Evolutionary conservation across 108 stramenopile genomes (phyloP).

Genomic region (Pseudonitzschia pungens): DNA sequence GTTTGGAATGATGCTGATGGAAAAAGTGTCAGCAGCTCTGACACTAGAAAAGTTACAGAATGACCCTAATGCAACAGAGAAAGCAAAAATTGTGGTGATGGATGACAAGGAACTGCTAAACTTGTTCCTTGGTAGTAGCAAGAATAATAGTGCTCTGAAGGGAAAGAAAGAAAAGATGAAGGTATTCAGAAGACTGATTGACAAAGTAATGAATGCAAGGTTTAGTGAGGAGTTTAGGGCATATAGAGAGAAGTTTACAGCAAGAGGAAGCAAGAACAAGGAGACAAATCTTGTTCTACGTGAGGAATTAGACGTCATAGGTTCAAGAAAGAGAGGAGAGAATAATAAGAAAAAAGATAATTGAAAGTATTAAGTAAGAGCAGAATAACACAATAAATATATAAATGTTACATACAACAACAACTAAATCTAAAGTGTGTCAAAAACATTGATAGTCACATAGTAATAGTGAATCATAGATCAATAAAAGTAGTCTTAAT

Average conservation of each 20-base stretch:
- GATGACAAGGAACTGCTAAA: neutral
- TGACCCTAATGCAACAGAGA: neutral
- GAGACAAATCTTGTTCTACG: neutral
- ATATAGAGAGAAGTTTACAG: neutral
- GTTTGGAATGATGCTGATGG: neutral
- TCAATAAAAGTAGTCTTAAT: too few relatives aligned
- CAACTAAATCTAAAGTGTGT: too few relatives aligned
- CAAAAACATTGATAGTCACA: too few relatives aligned
- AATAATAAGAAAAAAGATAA: too few relatives aligned
- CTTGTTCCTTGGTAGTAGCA: neutral
- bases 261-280: neutral
- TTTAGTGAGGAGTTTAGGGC: conserved; percentile 3
- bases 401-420: too few relatives aligned
- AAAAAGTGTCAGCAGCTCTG: neutral
- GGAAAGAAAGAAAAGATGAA: neutral
- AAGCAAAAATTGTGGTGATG: neutral
- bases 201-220: neutral
- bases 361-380: too few relatives aligned
- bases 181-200: neutral
- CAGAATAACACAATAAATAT: too few relatives aligned
- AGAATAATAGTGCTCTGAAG: neutral
- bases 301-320: too few relatives aligned
- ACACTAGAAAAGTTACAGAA: conserved; percentile 8
- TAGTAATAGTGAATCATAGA: too few relatives aligned
- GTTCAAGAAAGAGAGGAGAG: too few relatives aligned